Evolutionary conservation across 352 stramenopile genomes (phyloP), one percentile per base, ranked within the genome.

Genomic region (Plasmopara muralis): DNA sequence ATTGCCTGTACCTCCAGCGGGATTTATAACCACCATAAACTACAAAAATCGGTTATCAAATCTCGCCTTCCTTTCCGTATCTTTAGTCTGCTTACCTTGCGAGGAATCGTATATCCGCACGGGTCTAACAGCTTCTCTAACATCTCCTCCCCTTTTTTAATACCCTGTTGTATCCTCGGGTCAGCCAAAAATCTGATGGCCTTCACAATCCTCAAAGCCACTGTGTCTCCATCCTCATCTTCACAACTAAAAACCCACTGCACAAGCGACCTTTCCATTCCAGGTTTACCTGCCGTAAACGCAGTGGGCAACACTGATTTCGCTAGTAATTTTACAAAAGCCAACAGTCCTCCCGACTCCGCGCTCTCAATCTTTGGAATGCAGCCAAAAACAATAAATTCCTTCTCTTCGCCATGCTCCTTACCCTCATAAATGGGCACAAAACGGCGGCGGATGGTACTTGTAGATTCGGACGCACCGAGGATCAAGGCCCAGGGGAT

Each of bases 11-110:
- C 81, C 81, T 42, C 79, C 74, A 41, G 74, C 70, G 6, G 82
- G 79, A 47, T 89, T 89, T 34, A 92, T 69, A 41, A 89, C 62
- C 35, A 88, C 70, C 31, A 86, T 49, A 55, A 80, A 88, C 66
- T 75, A 33, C 44, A 72, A 52, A 66, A 52, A 43, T 25, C 14
- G 45, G 4, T 12, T 43, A 9, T 55, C 7, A 55, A 38, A 14
- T 50, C 3, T 10, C 6, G 10, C 12, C 29, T 15, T 43, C 8
- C 28, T 29, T 2, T 29, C 9, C 5, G 12, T 43, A 37, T 31
- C 39, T 30, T 41, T 0, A 35, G 47, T 12, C 16, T 31, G 38
- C 45, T 40, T 20, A 68, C 54, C 53, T 62, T 66, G 4, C 33
- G 47, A 25, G 52, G 49, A 2, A 53, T 57, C 35, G 66, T 50